Evolutionary conservation across 441 rosid species (phyloP).

Genomic region (Gossypium gossypioides): DNA sequence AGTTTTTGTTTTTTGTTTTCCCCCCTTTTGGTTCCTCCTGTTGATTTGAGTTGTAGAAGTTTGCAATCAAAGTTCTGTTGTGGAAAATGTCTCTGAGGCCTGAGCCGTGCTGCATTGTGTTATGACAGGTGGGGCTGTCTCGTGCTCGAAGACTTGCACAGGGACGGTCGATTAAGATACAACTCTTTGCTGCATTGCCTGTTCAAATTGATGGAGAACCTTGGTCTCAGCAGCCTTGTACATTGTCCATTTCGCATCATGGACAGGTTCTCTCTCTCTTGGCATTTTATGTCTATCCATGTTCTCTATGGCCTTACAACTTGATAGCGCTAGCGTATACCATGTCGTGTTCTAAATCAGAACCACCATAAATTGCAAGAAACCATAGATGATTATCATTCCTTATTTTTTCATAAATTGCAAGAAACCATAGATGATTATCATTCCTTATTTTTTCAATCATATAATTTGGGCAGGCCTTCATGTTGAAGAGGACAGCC

Average conservation of each 20-base stretch:
- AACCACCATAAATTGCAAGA: not conserved
- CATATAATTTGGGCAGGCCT: conserved; percentile 49
- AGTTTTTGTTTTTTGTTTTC: not conserved
- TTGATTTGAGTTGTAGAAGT: conserved; percentile 1
- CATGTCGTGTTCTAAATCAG: not conserved
- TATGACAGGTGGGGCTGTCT: conserved; percentile 79
- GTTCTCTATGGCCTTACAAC: not conserved
- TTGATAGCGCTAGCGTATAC: not conserved
- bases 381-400: not conserved
- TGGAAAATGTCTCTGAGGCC: not conserved
- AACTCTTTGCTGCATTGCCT: conserved; percentile 66
- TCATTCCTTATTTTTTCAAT: not conserved
- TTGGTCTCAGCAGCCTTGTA: conserved; percentile 83
- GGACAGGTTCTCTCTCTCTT: conserved; percentile 55
- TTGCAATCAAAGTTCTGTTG: not conserved
- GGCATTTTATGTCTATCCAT: not conserved
- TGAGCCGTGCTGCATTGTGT: conserved; percentile 16
- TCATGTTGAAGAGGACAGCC: conserved; percentile 70
- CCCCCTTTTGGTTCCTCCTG: not conserved
- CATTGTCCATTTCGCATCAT: conserved; percentile 71
- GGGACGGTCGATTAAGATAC: conserved; percentile 79
- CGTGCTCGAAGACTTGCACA: conserved; percentile 93
- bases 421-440: not conserved
- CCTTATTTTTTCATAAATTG: not conserved
- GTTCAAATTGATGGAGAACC: conserved; percentile 98